phyloP scores from a whole-genome alignment of 345 rosid species.

The Salix purpurea region DNA sequence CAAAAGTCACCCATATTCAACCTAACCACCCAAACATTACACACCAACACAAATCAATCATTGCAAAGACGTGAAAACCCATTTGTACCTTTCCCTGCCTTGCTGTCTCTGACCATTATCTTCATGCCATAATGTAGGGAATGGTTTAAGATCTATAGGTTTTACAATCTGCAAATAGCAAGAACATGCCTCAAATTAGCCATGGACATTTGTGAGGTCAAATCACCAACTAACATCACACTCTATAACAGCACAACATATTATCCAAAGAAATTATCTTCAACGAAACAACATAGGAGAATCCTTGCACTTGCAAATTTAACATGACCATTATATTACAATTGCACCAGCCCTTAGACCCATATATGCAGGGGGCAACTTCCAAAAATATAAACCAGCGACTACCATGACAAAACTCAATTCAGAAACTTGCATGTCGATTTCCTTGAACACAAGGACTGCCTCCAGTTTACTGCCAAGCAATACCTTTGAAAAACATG shows the following conservation, averaged over 20 bases:
- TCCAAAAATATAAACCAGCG: neutral
- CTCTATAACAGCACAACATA: neutral
- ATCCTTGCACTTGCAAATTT: neutral
- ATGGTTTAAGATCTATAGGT: slow-evolving; percentile 69
- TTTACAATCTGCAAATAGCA: slow-evolving; percentile 57
- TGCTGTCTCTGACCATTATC: slow-evolving; percentile 74
- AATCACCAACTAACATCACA: neutral
- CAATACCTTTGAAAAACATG: neutral
- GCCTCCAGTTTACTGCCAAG: neutral
- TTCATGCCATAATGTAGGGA: slow-evolving; percentile 89
- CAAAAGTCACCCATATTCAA: neutral
- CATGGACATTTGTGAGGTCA: neutral
- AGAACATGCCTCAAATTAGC: neutral
- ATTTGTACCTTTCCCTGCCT: slow-evolving; percentile 69
- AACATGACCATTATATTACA: neutral
- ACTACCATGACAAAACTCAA: neutral
- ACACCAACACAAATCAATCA: neutral
- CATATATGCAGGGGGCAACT: neutral
- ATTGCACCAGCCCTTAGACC: neutral
- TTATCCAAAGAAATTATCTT: neutral
- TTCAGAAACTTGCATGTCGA: neutral
- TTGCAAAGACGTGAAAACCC: neutral
- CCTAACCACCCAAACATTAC: neutral
- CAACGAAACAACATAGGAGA: neutral
- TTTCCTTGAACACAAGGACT: neutral